Base-by-base conservation (phyloP, 768 basidiomycete species). In the Dioszegia aurantiaca region DNA sequence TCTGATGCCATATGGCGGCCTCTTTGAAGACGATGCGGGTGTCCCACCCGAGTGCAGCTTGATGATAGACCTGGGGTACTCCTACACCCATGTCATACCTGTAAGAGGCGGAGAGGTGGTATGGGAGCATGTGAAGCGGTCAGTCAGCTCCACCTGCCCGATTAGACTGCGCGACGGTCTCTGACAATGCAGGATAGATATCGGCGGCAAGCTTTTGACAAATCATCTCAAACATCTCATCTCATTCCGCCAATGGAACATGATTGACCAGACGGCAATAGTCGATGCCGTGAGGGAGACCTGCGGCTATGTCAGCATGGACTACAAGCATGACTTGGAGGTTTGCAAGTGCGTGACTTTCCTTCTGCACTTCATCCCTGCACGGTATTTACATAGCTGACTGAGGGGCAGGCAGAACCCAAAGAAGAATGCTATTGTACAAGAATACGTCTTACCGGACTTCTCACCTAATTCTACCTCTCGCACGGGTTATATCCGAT, bases 191-290 rank as follows among this genome's bases (percentile, higher is more conserved):
- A 94, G 93, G 70, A 84, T 98, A 76, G 91, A 95, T 70, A 86
- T 95, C 17, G 93, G 94, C 51, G 94, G 93, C 45, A 95, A 98
- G 78, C 82, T 98, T 10, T 77, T 98, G 57, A 97, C 93, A 24
- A 97, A 98, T 77, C 89, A 94, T 51, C 82, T 98, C 23, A 95
- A 95, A 72, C 89, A 93, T 71, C 82, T 93, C 43, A 84, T 93
- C 4, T 94, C 91, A 12, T 97, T 88, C 75, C 86, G 94, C 42
- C 93, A 97, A 72, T 97, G 90, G 89, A 90, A 97, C 76, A 90
- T 97, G 89, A 92, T 93, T 86, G 91, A 95, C 69, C 87, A 97
- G 75, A 93, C 90, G 2, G 84, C 87, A 75, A 88, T 97, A 72
- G 86, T 95, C 81, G 92, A 94, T 78, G 83, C 87, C 68, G 87